Evolutionary conservation across 352 stramenopile species (phyloP).

Genomic region (Phytophthora europaea): DNA sequence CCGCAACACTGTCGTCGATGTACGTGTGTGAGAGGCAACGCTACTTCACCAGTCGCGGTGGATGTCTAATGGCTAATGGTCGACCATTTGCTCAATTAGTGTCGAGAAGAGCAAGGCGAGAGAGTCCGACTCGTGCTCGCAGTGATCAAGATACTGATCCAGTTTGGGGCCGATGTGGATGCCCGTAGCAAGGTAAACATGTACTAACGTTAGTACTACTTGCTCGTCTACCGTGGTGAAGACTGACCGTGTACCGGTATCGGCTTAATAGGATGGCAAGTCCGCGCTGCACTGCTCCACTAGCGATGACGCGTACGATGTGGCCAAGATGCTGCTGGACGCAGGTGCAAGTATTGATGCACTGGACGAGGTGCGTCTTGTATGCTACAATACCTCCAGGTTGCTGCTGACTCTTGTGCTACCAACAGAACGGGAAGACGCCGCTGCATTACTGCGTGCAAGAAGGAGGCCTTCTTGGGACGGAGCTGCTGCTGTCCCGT

Average conservation of each 20-base stretch:
- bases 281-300: conserved; percentile 34
- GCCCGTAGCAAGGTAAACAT: conserved; percentile 16
- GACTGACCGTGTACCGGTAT: not conserved
- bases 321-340: conserved; percentile 37
- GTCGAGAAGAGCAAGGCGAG: conserved; percentile 27
- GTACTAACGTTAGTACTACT: too few relatives aligned
- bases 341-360: conserved; percentile 7
- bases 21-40: conserved; percentile 7
- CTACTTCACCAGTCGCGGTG: not conserved
- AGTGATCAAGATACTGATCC: conserved; percentile 22
- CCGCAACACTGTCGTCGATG: conserved; percentile 37
- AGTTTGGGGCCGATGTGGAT: conserved; percentile 19
- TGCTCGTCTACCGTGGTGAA: not conserved
- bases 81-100: conserved; percentile 16
- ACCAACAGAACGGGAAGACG: conserved; percentile 21
- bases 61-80: not conserved
- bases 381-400: not conserved
- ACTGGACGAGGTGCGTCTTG: conserved; percentile 24
- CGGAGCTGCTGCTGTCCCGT: conserved; percentile 16
- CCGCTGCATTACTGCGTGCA: conserved; percentile 34
- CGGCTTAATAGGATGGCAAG: conserved; percentile 28
- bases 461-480: conserved; percentile 27
- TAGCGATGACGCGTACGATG: conserved; percentile 29
- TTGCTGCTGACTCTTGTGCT: not conserved
- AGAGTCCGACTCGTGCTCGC: conserved; percentile 3